Evolutionary conservation across 2,329 filamentous ascomycete genomes (phyloP).

Genomic region (Immersiporthe knoxdaviesiana): DNA sequence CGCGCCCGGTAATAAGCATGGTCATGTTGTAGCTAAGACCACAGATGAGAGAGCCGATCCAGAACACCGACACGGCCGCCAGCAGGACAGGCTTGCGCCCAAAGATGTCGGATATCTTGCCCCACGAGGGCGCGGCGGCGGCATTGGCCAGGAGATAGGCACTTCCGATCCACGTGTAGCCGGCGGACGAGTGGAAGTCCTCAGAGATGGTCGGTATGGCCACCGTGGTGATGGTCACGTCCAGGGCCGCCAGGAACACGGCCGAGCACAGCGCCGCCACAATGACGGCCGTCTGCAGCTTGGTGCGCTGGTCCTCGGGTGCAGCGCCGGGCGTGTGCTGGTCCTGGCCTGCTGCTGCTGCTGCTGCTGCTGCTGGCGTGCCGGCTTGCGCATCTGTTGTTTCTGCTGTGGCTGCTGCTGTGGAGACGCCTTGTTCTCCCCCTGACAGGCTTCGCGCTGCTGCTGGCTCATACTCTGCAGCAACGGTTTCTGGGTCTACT

Average conservation of each 20-base stretch:
- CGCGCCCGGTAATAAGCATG: slow-evolving; percentile 52
- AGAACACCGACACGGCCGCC: slow-evolving; percentile 52
- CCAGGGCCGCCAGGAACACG: slow-evolving; percentile 52
- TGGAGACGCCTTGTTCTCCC: not conserved
- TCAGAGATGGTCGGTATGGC: slow-evolving; percentile 63
- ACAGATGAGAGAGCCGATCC: slow-evolving; percentile 54
- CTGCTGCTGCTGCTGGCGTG: not conserved
- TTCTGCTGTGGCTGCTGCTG: not conserved
- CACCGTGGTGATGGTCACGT: slow-evolving; percentile 62
- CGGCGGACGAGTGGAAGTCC: slow-evolving; percentile 63
- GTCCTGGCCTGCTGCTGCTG: not conserved
- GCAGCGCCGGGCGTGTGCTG: slow-evolving; percentile 9
- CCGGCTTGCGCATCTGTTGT: not conserved
- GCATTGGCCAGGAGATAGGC: slow-evolving; percentile 73
- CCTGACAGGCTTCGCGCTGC: not conserved
- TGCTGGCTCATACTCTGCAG: not conserved
- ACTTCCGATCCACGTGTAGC: slow-evolving; percentile 78
- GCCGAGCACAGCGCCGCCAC: slow-evolving; percentile 45
- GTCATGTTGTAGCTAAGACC: slow-evolving; percentile 50
- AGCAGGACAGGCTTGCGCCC: slow-evolving; percentile 59
- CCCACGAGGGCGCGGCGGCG: slow-evolving; percentile 72
- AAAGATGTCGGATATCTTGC: slow-evolving; percentile 62
- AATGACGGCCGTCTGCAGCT: slow-evolving; percentile 40
- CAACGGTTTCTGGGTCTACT: not conserved
- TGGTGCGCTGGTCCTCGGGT: slow-evolving; percentile 38